phyloP scores from a whole-genome alignment of 1,284 basidiomycete genomes.

The Ustilago trichophora region DNA sequence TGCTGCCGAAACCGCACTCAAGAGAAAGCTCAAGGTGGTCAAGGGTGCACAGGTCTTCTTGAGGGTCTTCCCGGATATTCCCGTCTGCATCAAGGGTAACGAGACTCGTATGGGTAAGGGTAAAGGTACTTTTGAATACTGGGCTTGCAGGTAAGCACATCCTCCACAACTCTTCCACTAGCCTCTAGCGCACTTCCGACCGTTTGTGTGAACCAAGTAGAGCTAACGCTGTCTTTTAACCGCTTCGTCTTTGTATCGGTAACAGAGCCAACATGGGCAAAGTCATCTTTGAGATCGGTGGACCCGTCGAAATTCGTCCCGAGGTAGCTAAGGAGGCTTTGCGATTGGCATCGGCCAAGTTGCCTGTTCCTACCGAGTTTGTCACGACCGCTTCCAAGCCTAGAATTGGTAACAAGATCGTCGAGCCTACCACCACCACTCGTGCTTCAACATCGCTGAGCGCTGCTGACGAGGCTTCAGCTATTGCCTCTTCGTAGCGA shows the following conservation, averaged over 20 bases:
- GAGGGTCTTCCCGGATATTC: slow-evolving; percentile 93
- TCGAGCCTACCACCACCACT: slow-evolving; percentile 4
- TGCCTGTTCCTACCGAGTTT: slow-evolving; percentile 90
- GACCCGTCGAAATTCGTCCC: slow-evolving; percentile 81
- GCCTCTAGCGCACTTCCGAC: too few relatives aligned
- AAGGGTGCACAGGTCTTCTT: slow-evolving; percentile 89
- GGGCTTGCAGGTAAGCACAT: slow-evolving; percentile 83
- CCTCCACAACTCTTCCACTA: too few relatives aligned
- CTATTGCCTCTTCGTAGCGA: neutral
- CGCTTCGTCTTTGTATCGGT: neutral
- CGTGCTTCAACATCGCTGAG: neutral
- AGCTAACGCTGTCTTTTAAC: too few relatives aligned
- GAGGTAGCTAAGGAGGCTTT: slow-evolving; percentile 92
- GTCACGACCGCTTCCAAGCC: slow-evolving; percentile 78
- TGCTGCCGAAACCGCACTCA: slow-evolving; percentile 85
- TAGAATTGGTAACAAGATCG: slow-evolving; percentile 74
- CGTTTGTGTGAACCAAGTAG: too few relatives aligned
- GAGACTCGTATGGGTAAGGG: slow-evolving; percentile 99
- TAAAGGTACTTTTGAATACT: slow-evolving; percentile 95
- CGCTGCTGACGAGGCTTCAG: neutral
- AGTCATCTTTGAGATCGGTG: slow-evolving; percentile 94
- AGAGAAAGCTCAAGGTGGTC: slow-evolving; percentile 87
- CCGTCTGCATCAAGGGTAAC: slow-evolving; percentile 98
- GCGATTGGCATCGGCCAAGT: slow-evolving; percentile 85
- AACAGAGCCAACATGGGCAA: slow-evolving; percentile 85